Evolutionary conservation across 768 basidiomycete species (phyloP).

Genomic region (Russula sp.): DNA sequence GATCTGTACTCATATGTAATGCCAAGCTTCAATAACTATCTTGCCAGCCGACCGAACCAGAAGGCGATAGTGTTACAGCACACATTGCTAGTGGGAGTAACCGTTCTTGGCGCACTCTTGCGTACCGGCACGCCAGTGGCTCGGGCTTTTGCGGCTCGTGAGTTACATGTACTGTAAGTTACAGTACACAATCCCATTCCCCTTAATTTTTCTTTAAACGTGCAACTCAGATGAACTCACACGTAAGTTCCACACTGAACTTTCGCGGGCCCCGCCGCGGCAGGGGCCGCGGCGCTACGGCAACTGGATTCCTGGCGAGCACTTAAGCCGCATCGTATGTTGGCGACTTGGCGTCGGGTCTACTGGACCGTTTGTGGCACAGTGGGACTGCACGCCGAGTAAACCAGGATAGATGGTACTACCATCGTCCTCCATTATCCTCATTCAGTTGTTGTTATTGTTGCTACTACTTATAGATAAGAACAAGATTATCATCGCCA

Average conservation of each 20-base stretch:
- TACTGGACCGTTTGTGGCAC: not conserved
- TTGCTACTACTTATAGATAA: not conserved
- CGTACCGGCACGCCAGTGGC: too few species aligned
- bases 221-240: too few species aligned
- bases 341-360: not conserved
- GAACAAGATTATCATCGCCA: not conserved
- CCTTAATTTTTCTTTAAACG: slow-evolving; percentile 9
- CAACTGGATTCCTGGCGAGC: not conserved
- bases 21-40: too few species aligned
- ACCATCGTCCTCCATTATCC: too few species aligned
- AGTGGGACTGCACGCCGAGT: not conserved
- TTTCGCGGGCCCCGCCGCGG: slow-evolving; percentile 2
- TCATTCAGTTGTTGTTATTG: not conserved
- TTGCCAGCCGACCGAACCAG: too few species aligned
- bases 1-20: too few species aligned
- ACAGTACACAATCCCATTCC: not conserved
- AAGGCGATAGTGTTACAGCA: too few species aligned
- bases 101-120: too few species aligned
- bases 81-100: too few species aligned
- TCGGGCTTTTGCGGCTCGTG: too few species aligned
- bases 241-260: not conserved
- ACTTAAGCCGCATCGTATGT: not conserved
- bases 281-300: not conserved
- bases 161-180: too few species aligned
- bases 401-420: not conserved